phyloP scores from a whole-genome alignment of 805 yeast species.

The Wickerhamiella occidentalis region DNA sequence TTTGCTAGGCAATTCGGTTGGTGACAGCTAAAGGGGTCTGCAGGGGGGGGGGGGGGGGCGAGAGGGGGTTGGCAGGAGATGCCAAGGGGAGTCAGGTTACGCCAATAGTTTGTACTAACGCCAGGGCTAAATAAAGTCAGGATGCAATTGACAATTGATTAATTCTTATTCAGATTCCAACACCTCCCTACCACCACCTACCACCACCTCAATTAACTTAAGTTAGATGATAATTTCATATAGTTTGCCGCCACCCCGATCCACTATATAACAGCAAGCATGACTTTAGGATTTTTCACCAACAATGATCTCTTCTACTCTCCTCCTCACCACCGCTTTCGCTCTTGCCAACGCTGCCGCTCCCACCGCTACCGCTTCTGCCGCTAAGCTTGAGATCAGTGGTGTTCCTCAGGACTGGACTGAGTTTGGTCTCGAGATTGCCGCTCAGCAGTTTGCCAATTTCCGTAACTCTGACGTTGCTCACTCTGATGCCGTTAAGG shows the following conservation, averaged over 20 bases:
- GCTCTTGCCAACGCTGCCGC: slow-evolving; percentile 18
- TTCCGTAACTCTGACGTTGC: slow-evolving; percentile 4
- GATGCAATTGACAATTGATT: too few species aligned
- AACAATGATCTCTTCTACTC: slow-evolving; percentile 9
- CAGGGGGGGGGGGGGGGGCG: too few species aligned
- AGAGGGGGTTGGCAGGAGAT: not conserved
- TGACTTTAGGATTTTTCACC: not conserved
- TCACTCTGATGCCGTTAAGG: slow-evolving; percentile 5
- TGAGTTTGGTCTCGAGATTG: slow-evolving; percentile 5
- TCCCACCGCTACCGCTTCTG: slow-evolving; percentile 8
- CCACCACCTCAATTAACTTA: too few species aligned
- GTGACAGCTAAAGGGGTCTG: not conserved
- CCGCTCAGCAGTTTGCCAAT: slow-evolving; percentile 9
- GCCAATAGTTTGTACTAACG: too few species aligned
- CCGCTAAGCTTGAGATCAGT: not conserved
- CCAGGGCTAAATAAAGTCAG: too few species aligned
- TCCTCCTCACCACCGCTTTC: slow-evolving; percentile 43
- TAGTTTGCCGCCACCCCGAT: not conserved
- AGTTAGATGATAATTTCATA: not conserved
- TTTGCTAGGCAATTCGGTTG: too few species aligned
- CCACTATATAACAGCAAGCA: not conserved
- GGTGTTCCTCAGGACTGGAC: slow-evolving; percentile 2
- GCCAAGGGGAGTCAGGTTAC: too few species aligned
- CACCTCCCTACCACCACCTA: too few species aligned
- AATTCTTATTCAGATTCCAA: too few species aligned